Evolutionary conservation across 2,329 filamentous ascomycete species (phyloP), one percentile per base, ranked within the genome.

Genomic region (Colletotrichum sp.): DNA sequence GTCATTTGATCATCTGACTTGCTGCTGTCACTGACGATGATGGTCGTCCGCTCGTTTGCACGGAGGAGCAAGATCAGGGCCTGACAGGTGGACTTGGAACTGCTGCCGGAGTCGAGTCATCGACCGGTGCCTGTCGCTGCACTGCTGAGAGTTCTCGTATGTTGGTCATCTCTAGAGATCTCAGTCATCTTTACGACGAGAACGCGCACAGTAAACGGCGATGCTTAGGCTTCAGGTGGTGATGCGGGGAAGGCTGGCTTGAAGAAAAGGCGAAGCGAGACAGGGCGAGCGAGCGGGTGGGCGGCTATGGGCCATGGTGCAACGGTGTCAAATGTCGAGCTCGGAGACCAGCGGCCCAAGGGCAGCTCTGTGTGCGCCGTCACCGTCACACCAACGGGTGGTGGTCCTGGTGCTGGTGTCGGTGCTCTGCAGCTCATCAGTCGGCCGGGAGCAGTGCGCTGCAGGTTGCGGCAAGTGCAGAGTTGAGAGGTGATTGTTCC

Each of bases 251-350:
- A 25, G 39, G 39, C 39, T 44, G 49, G 44, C 49, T 9, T 22
- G 12, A 62, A 69, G 65, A 55, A 30, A 12, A n/a, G 25, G 63
- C 59, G 63, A 59, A n/a, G 32, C 34, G 25, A 30, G 57, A 36
- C 32, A 29, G 25, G 59, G 69, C 44, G 8, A 39, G 61, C 29
- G 7, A 34, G n/a, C n/a, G 19, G 11, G 12, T 22, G 16, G 29
- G 19, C 25, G 6, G 69, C n/a, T 57, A 57, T 29, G 30, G 57
- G 57, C 55, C 55, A 55, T 19, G 34, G 32, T 61, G 57, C 34
- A 69, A 76, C 69, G 57, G 39, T 55, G 70, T 65, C 63, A 68
- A 30, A 36, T 64, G 63, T 64, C 64, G 55, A 72, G 36, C 68
- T 66, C 61, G 62, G 62, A 32, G 69, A 25, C n/a, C 22, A 15